A percentile compares a stretch with the other conserved stretches of the same genome.
These are phyloP conservation scores for Fraxinus greggii DNA, from an alignment of 305 asterid species.

Conservation along the genomic window DNA sequence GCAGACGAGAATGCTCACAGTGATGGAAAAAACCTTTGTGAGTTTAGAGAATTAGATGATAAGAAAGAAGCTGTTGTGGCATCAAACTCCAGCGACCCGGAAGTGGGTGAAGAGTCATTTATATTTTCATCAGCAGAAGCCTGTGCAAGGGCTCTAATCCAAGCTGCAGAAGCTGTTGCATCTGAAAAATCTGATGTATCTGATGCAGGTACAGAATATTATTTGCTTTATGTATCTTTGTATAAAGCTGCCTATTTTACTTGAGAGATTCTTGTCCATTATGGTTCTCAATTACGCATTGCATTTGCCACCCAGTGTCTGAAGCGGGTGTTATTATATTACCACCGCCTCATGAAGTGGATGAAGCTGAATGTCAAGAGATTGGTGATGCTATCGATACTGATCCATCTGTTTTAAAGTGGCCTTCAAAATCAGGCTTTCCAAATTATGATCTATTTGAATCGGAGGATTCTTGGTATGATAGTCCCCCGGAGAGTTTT, in stretches of 20 bases:
- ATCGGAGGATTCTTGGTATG: conserved; percentile 77
- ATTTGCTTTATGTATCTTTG: neutral
- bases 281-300: conserved; percentile 33
- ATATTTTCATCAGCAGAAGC: conserved; percentile 79
- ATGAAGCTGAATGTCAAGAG: conserved; percentile 38
- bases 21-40: conserved; percentile 39
- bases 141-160: conserved; percentile 65
- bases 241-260: conserved; percentile 10
- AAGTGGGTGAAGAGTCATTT: conserved; percentile 37
- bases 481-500: conserved; percentile 76
- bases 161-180: conserved; percentile 83
- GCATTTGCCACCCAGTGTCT: conserved; percentile 44
- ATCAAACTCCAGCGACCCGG: conserved; percentile 32
- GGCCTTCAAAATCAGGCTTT: conserved; percentile 71
- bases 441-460: conserved; percentile 58
- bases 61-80: conserved; percentile 26
- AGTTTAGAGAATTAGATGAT: conserved; percentile 35
- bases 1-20: conserved; percentile 60
- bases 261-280: conserved; percentile 23
- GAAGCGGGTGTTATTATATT: conserved; percentile 67
- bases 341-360: conserved; percentile 51
- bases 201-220: conserved; percentile 60
- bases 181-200: conserved; percentile 57
- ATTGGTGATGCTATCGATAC: conserved; percentile 38
- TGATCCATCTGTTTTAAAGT: conserved; percentile 46